Base-by-base conservation (phyloP, 2,329 filamentous ascomycete genomes). In the Nakataea oryzae region DNA sequence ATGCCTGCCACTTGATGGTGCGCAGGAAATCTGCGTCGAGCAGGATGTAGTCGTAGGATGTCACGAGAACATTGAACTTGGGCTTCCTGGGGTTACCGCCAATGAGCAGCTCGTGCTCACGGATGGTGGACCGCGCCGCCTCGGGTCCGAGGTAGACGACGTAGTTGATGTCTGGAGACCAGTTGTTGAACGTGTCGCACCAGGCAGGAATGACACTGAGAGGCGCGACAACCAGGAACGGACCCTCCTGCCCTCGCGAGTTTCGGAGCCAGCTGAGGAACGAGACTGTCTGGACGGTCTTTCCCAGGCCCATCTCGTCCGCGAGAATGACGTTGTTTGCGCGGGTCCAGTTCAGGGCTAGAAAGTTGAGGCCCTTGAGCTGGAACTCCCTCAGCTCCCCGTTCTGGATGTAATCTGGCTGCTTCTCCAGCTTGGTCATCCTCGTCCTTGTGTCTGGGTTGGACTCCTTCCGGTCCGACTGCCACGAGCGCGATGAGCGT, bases 261-360 rank as follows among this genome's bases (percentile, higher is more conserved):
- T 97, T 93, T 62, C 91, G 90, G 64, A 99, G 82, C 93, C 95
- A 99, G 72, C 93, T 97, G 74, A 99, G 88, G 73, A 97, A 97
- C 0, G 93, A 87, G 30, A 99, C 93, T 0, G 93, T 97, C 76
- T 99, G 95, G 0, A 99, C 95, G 0, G 95, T 99, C 78, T 99
- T 99, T 30, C 95, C 95, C 17, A 99, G 82, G 69, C 95, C 95
- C 95, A 99, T 99, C 76, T 99, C 95, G 72, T 99, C 95, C 59
- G 95, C 95, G 61, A 99, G 83, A 69, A 99, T 97, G 70, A 97
- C 95, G 69, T 97, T 99, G 74, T 95, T 95, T 62, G 86, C 87
- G 70, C 89, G 88, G 61, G 90, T 91, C 96, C 96, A 99, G 75
- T 97, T 96, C 75, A 96, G 91, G 57, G 91, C 91, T 65, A 99